Conservation (phyloP, 1,284 basidiomycete genomes). For the Microbotryomycetes sp. region DNA sequence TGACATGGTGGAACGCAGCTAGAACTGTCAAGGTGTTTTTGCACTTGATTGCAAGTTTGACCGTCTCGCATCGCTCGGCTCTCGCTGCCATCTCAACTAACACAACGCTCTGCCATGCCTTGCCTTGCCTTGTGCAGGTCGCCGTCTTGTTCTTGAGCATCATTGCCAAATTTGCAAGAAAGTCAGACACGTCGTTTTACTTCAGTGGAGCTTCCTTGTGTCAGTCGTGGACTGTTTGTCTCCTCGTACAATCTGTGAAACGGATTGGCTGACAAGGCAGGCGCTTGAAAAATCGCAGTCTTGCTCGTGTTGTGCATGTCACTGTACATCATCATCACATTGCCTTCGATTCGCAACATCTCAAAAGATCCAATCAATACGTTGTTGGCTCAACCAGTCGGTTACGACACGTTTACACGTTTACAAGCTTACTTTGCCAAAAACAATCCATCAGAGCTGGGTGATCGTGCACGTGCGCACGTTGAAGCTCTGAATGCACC, state of each 20-base stretch:
- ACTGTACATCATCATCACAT: constrained; percentile 29
- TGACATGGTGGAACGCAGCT: constrained; percentile 33
- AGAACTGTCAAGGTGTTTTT: constrained; percentile 32
- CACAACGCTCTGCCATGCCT: background rate
- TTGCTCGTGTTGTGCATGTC: constrained; percentile 24
- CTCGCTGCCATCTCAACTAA: background rate
- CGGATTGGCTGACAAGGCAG: too few species aligned
- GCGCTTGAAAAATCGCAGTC: constrained; percentile 17
- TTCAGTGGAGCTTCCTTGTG: constrained; percentile 28
- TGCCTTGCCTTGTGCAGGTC: constrained; percentile 2
- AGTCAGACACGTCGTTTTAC: constrained; percentile 27
- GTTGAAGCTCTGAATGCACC: background rate
- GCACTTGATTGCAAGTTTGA: constrained; percentile 25
- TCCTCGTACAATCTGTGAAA: background rate
- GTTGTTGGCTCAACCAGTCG: constrained; percentile 8
- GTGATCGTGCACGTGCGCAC: constrained; percentile 23
- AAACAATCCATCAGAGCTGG: constrained; percentile 13
- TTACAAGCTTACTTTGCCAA: constrained; percentile 19
- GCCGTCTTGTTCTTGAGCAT: constrained; percentile 24
- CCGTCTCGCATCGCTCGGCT: background rate
- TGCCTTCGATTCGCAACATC: constrained; percentile 30
- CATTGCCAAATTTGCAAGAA: constrained; percentile 27
- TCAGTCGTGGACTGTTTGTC: constrained; percentile 2
- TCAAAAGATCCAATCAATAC: constrained; percentile 28
- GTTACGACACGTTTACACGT: constrained; percentile 23